These are phyloP conservation scores for Colletotrichum karsti DNA, from an alignment of 2,329 filamentous ascomycete genomes.

Conservation along the genomic window DNA sequence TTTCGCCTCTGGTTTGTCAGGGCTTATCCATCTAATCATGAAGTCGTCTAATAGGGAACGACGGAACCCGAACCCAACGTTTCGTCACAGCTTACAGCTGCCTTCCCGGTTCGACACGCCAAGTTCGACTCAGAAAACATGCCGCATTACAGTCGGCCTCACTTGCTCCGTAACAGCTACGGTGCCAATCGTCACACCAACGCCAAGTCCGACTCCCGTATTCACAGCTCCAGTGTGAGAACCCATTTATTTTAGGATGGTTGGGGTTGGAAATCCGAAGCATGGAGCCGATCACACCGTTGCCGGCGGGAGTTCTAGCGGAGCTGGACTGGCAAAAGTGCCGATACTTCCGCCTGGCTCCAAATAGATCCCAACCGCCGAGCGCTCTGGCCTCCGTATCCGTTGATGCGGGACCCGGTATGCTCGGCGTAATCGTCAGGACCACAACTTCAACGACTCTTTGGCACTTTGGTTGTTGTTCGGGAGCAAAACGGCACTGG, in stretches of 20 bases:
- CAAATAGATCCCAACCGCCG: constrained; percentile 1
- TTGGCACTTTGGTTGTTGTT: too few species aligned
- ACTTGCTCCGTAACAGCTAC: background rate
- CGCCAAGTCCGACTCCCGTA: background rate
- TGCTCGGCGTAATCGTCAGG: background rate
- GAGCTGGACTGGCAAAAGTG: background rate
- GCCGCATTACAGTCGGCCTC: background rate
- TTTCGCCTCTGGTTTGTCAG: constrained; percentile 25
- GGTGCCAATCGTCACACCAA: background rate
- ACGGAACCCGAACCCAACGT: background rate
- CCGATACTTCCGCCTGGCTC: constrained; percentile 5
- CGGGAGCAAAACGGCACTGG: background rate
- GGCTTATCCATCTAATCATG: constrained; percentile 18
- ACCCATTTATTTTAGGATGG: background rate
- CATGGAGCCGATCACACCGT: background rate
- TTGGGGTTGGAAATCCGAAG: background rate
- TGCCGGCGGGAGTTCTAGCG: background rate
- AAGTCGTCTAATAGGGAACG: background rate
- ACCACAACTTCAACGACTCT: background rate
- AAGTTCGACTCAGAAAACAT: background rate
- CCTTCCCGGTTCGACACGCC: background rate
- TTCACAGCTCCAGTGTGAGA: background rate
- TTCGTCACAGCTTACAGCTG: constrained; percentile 15
- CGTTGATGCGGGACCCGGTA: background rate
- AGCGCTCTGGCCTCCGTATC: constrained; percentile 1